A percentile compares a stretch with the other conserved stretches of the same genome.
Conservation (phyloP, 805 yeast species). For the Diddensiella transvaalensis region DNA sequence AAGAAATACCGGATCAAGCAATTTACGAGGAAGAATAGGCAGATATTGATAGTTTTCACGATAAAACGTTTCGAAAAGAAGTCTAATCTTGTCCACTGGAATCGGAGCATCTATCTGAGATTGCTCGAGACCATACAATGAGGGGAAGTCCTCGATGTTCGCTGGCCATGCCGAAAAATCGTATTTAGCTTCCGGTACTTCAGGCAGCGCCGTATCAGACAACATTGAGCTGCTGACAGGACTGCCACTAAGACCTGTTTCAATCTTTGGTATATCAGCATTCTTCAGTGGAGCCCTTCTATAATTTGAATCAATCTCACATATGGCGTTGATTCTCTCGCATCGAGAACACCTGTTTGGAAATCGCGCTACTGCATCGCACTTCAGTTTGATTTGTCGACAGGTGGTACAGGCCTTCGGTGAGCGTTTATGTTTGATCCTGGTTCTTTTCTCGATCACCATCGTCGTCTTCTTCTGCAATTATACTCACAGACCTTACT, state of each 20-base stretch:
- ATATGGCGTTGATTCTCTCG: constrained; percentile 64
- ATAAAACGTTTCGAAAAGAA: constrained; percentile 9
- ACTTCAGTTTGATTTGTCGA: constrained; percentile 81
- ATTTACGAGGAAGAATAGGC: constrained; percentile 11
- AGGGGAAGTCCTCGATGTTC: background rate
- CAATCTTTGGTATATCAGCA: background rate
- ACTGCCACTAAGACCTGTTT: background rate
- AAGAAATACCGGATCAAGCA: constrained; percentile 11
- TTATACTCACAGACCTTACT: no score
- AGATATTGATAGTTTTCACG: constrained; percentile 2
- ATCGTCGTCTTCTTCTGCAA: background rate
- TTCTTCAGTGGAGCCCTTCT: constrained; percentile 58
- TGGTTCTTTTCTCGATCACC: constrained; percentile 1
- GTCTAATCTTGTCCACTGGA: constrained; percentile 7
- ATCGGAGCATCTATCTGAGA: constrained; percentile 5
- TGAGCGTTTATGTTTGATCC: constrained; percentile 6
- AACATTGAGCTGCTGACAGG: background rate
- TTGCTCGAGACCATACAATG: constrained; percentile 1
- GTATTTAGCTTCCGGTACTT: background rate
- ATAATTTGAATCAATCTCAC: constrained; percentile 83
- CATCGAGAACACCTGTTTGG: constrained; percentile 77
- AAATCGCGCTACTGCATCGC: constrained; percentile 75
- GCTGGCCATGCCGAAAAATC: constrained; percentile 2
- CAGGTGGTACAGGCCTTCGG: constrained; percentile 67
- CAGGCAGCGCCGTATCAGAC: background rate